Conservation (phyloP, 345 rosid species). For the Murraya koenigii region DNA sequence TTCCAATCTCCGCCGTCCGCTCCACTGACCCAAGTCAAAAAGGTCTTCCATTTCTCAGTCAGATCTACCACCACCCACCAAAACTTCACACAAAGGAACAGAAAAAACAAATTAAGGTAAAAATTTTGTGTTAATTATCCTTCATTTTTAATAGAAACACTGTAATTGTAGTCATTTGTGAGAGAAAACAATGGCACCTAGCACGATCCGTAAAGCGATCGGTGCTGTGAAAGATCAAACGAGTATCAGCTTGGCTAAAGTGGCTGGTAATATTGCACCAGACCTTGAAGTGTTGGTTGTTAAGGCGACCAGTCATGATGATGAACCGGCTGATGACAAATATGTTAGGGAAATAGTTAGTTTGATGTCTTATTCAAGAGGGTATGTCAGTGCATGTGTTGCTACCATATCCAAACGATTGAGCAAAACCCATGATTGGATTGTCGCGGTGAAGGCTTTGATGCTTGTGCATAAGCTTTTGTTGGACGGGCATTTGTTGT, state of each 20-base stretch:
- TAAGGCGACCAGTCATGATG: constrained; percentile 92
- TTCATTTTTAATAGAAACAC: neutral
- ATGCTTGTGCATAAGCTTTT: constrained; percentile 70
- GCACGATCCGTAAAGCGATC: constrained; percentile 88
- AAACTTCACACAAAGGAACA: neutral
- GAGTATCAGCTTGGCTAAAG: constrained; percentile 87
- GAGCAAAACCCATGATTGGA: constrained; percentile 89
- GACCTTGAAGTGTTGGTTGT: constrained; percentile 93
- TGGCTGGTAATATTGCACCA: constrained; percentile 88
- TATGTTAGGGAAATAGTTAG: constrained; percentile 64
- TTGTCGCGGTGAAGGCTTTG: constrained; percentile 79
- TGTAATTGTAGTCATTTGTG: neutral
- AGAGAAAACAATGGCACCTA: constrained; percentile 55
- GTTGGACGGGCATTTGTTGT: constrained; percentile 59
- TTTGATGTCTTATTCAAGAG: constrained; percentile 56
- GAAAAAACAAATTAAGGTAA: neutral
- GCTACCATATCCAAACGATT: constrained; percentile 65
- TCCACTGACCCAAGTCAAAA: neutral
- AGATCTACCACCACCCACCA: neutral
- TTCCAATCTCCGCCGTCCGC: neutral
- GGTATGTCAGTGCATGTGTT: constrained; percentile 73
- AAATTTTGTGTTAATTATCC: neutral
- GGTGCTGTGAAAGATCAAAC: constrained; percentile 98
- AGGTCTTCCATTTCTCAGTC: neutral
- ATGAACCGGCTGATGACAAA: constrained; percentile 85